These are phyloP conservation scores for Mycena belliarum DNA, from an alignment of 768 basidiomycete species.

Conservation along the genomic window DNA sequence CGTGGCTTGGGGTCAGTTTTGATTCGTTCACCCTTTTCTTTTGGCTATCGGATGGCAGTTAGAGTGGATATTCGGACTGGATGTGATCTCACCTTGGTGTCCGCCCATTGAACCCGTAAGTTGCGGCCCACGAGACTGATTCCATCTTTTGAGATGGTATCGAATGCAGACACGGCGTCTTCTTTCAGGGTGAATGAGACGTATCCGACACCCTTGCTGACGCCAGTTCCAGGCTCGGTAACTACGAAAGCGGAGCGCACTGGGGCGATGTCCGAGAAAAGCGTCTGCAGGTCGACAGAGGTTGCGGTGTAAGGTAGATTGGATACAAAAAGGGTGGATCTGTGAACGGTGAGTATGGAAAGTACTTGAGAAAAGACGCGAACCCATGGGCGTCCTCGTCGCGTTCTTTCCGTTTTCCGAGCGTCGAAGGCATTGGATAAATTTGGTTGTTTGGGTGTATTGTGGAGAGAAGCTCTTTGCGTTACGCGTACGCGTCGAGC, in stretches of 20 bases:
- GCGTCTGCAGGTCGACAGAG: constrained; percentile 84
- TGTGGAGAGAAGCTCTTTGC: constrained; percentile 9
- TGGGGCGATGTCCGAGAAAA: constrained; percentile 95
- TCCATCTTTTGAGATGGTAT: constrained; percentile 63
- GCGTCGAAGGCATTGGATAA: constrained; percentile 25
- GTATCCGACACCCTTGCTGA: constrained; percentile 95
- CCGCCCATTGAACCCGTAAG: constrained; percentile 80
- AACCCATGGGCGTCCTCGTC: constrained; percentile 42
- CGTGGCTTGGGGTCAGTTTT: constrained; percentile 40
- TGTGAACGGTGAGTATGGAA: constrained; percentile 25
- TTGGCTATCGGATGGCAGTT: constrained; percentile 35
- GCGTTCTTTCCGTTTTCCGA: constrained; percentile 48
- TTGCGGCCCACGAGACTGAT: constrained; percentile 67
- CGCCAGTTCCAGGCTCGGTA: constrained; percentile 67
- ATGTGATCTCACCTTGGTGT: constrained; percentile 58
- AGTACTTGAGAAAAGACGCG: not conserved
- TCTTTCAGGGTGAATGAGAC: constrained; percentile 89
- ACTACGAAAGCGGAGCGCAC: constrained; percentile 94
- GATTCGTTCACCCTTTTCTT: constrained; percentile 40
- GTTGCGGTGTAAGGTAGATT: constrained; percentile 91
- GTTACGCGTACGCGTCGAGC: constrained; percentile 37
- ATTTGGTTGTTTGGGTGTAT: constrained; percentile 2
- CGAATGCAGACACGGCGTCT: constrained; percentile 78
- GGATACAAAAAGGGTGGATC: constrained; percentile 90
- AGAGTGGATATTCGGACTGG: not conserved